Evolutionary conservation across 176 grass and related monocot species (phyloP).

Genomic region (Urochloa ruziziensis): DNA sequence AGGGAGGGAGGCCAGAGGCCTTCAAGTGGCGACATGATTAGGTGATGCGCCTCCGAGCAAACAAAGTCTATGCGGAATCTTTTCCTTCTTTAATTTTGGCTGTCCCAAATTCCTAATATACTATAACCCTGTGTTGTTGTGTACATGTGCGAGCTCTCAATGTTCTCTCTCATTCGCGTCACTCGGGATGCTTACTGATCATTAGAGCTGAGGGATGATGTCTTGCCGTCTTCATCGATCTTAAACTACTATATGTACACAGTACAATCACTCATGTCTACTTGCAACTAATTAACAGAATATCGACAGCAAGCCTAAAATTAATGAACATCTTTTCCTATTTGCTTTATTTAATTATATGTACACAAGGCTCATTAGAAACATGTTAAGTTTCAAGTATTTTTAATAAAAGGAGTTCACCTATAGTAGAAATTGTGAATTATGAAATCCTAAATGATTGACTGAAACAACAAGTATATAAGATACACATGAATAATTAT

Average conservation of each 20-base stretch:
- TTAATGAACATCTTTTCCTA: not conserved
- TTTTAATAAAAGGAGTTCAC: not conserved
- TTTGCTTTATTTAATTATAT: not conserved
- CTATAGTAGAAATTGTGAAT: not conserved
- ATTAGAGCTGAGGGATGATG: not conserved
- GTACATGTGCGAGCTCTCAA: constrained; percentile 1
- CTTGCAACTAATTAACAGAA: not conserved
- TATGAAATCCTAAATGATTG: not conserved
- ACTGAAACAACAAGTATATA: not conserved
- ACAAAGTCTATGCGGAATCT: constrained; percentile 56
- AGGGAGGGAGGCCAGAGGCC: not conserved
- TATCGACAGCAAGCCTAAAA: not conserved
- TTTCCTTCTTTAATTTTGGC: not conserved
- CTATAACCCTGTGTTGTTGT: constrained; percentile 21
- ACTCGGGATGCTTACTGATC: constrained; percentile 3
- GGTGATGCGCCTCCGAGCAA: constrained; percentile 45
- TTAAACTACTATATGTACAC: not conserved
- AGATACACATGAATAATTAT: not conserved
- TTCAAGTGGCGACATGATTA: constrained; percentile 57
- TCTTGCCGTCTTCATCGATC: not conserved
- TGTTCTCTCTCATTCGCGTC: not conserved
- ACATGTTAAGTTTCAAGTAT: not conserved
- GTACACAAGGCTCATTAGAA: not conserved
- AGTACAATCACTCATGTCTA: not conserved
- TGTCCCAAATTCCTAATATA: constrained; percentile 11